These are phyloP conservation scores for Hordeum marinum DNA, from an alignment of 176 grass and related monocot genomes.

Conservation along the genomic window DNA sequence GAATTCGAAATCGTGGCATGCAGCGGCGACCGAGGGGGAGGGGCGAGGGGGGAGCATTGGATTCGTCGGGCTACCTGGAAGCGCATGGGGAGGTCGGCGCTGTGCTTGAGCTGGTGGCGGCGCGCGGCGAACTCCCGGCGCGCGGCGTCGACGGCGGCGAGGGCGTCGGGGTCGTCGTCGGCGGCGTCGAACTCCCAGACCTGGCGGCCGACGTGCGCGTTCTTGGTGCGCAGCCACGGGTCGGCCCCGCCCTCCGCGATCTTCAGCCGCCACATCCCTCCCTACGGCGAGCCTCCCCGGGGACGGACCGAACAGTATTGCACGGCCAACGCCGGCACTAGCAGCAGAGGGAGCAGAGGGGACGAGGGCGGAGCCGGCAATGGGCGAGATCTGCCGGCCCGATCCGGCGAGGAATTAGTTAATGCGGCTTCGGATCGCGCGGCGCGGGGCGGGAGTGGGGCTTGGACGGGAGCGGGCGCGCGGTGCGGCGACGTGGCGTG, in stretches of 20 bases:
- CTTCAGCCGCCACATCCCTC: conserved; percentile 42
- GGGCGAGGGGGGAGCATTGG: not conserved
- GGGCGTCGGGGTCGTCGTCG: conserved; percentile 21
- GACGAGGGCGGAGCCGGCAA: not conserved
- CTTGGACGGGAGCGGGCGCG: not conserved
- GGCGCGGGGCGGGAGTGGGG: not conserved
- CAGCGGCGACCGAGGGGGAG: not conserved
- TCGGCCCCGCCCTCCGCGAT: conserved; percentile 34
- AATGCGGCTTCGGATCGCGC: not conserved
- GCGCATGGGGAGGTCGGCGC: conserved; percentile 75
- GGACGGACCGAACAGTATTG: not conserved
- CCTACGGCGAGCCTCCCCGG: not conserved
- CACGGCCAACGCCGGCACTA: not conserved
- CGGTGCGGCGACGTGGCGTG: not conserved
- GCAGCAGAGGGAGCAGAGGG: not conserved
- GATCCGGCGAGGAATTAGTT: not conserved
- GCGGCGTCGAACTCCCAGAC: conserved; percentile 50
- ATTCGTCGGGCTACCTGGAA: conserved; percentile 34
- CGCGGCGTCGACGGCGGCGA: conserved; percentile 50
- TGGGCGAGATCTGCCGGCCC: not conserved
- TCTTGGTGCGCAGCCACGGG: conserved; percentile 50
- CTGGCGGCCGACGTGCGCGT: conserved; percentile 44
- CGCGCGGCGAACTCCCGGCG: conserved; percentile 10
- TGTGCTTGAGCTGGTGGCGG: conserved; percentile 41
- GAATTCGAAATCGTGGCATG: not conserved